A percentile compares a stretch with the other conserved stretches of the same genome.
Evolutionary conservation across 345 rosid species (phyloP).

Genomic region (Gossypium anomalum): DNA sequence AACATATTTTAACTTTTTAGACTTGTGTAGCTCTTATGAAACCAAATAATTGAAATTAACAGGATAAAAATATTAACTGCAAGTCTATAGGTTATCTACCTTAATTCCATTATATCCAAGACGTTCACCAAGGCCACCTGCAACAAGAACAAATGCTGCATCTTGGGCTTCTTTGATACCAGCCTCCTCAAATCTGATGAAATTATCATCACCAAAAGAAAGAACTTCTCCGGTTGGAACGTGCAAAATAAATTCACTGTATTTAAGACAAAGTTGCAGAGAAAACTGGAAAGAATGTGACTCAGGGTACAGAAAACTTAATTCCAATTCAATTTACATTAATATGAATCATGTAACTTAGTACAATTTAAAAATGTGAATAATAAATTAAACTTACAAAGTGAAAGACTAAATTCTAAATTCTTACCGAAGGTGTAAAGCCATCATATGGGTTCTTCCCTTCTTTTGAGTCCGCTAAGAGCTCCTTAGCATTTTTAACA

Average conservation of each 20-base stretch:
- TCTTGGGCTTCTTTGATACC: conserved; percentile 77
- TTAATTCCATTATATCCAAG: conserved; percentile 98
- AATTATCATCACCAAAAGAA: conserved; percentile 58
- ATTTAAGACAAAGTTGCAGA: conserved; percentile 29
- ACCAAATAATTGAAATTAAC: conserved; percentile 3
- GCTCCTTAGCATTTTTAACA: conserved; percentile 69
- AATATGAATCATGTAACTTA: background rate
- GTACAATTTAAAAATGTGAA: background rate
- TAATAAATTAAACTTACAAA: conserved; percentile 1
- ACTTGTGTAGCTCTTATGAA: background rate
- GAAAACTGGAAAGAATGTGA: background rate
- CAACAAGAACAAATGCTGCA: conserved; percentile 93
- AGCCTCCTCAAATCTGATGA: conserved; percentile 62
- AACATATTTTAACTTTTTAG: background rate
- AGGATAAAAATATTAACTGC: background rate
- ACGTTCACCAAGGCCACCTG: conserved; percentile 98
- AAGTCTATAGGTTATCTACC: conserved; percentile 34
- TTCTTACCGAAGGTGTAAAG: conserved; percentile 87
- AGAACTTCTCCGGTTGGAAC: conserved; percentile 77
- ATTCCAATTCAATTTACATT: background rate
- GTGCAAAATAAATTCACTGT: background rate
- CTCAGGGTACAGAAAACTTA: background rate
- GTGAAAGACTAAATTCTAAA: background rate
- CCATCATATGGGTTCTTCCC: conserved; percentile 98
- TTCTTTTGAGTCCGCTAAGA: conserved; percentile 76